phyloP scores from a whole-genome alignment of 805 yeast genomes.

The Starmerella bombicola region DNA sequence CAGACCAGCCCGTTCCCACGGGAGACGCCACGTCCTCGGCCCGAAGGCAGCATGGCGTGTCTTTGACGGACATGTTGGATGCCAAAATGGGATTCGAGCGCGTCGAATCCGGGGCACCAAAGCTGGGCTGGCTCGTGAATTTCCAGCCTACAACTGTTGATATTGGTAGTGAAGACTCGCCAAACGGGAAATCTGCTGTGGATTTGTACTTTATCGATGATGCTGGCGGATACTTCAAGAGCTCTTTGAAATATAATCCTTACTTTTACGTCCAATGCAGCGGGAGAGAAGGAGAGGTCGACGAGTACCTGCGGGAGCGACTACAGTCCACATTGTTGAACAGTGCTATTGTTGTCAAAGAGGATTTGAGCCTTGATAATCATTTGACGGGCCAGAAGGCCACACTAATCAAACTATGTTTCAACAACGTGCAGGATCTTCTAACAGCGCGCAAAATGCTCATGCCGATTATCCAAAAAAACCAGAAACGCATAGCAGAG shows the following conservation, averaged over 20 bases:
- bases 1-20: constrained; percentile 5
- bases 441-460: constrained; percentile 59
- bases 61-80: constrained; percentile 48
- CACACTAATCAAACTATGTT: constrained; percentile 52
- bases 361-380: constrained; percentile 71
- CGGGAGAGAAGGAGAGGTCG: constrained; percentile 57
- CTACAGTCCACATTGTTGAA: constrained; percentile 49
- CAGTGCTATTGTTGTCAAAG: constrained; percentile 47
- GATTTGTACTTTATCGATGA: constrained; percentile 90
- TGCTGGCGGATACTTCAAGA: constrained; percentile 92
- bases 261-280: constrained; percentile 60
- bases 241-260: constrained; percentile 73
- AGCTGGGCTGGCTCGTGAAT: constrained; percentile 83
- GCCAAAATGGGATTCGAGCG: constrained; percentile 79
- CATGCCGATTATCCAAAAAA: constrained; percentile 57
- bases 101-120: constrained; percentile 54
- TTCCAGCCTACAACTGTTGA: constrained; percentile 68
- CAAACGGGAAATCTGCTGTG: constrained; percentile 73
- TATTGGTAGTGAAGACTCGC: constrained; percentile 21
- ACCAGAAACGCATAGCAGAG: constrained; percentile 47
- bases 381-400: constrained; percentile 70
- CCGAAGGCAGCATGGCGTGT: constrained; percentile 8
- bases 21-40: constrained; percentile 17
- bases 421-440: constrained; percentile 63
- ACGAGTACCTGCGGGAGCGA: constrained; percentile 60